Base-by-base conservation (phyloP, 2,329 filamentous ascomycete genomes). In the Dothiorella sarmentorum region DNA sequence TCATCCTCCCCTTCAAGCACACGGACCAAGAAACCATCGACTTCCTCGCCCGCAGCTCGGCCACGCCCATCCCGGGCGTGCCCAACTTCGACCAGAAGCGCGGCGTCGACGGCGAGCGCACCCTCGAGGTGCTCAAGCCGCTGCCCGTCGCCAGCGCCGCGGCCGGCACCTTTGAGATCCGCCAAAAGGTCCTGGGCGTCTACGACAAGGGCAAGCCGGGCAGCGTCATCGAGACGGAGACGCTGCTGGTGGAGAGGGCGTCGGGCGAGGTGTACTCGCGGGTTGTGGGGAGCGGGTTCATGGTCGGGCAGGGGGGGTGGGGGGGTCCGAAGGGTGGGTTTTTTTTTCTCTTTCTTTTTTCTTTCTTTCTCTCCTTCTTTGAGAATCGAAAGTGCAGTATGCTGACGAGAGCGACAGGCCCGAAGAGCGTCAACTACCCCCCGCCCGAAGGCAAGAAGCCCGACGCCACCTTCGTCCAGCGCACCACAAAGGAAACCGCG, bases 151-250 rank as follows among this genome's bases (percentile, higher is more conserved):
- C 83, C 6, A 91, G 87, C 37, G 4, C 29, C 6, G 10, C 29
- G 29, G 85, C 80, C 10, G 90, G 90, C 61, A 80, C 31, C 6
- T 94, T 95, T 72, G 88, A 94, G 78, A 76, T 89, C 62, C 83
- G 88, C 65, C 85, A 81, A 68, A 91, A 88, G 71, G 88, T 95
- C 22, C 73, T 95, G 18, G 91, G 90, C 52, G 89, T 95, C 35
- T 95, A 94, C 73, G 91, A 96, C 78, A 96, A 95, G 80, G 58
- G 91, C 67, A 88, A 89, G 65, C 84, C 90, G 0, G 89, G 89
- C 59, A 89, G 87, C 9, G 90, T 96, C 2, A 80, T 94, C 37
- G 90, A 95, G 75, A 88, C 85, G 4, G 88, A 95, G 78, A 83
- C 85, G 62, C 80, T 88, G 58, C 82, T 95, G 44, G 88, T 94